These are phyloP conservation scores for Acrocalymma vagum DNA, from an alignment of 2,329 filamentous ascomycete species.

Conservation along the genomic window DNA sequence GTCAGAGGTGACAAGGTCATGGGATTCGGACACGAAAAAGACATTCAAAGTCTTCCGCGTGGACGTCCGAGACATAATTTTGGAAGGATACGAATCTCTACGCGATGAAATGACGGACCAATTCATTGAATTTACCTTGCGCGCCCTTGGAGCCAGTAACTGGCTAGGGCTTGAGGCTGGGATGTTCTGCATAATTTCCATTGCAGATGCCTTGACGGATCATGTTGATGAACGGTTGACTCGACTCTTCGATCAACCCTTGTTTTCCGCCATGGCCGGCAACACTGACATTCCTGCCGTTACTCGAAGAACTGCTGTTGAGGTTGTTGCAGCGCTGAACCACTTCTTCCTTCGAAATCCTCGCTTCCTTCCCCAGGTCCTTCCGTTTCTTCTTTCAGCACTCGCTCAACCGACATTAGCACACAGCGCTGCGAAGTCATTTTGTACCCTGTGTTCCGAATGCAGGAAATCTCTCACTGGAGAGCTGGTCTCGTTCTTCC, in stretches of 20 bases:
- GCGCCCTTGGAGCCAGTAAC: slow-evolving; percentile 48
- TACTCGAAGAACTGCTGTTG: slow-evolving; percentile 73
- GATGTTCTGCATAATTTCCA: slow-evolving; percentile 69
- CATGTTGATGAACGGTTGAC: slow-evolving; percentile 66
- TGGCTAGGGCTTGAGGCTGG: slow-evolving; percentile 63
- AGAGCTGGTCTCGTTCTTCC: slow-evolving; percentile 73
- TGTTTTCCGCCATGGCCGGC: slow-evolving; percentile 59
- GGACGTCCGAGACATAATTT: slow-evolving; percentile 80
- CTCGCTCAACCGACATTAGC: slow-evolving; percentile 70
- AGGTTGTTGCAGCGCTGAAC: slow-evolving; percentile 75
- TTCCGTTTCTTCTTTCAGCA: slow-evolving; percentile 78
- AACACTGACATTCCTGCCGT: slow-evolving; percentile 64
- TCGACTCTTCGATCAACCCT: slow-evolving; percentile 70
- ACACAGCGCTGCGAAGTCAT: slow-evolving; percentile 76
- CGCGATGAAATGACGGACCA: slow-evolving; percentile 56
- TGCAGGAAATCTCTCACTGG: slow-evolving; percentile 74
- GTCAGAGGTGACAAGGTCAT: slow-evolving; percentile 64
- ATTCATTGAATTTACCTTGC: slow-evolving; percentile 55
- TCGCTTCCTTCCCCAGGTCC: slow-evolving; percentile 71
- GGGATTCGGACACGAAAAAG: slow-evolving; percentile 74
- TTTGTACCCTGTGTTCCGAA: slow-evolving; percentile 76
- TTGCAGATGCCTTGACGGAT: slow-evolving; percentile 72
- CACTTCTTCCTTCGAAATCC: slow-evolving; percentile 79
- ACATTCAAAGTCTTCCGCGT: slow-evolving; percentile 77
- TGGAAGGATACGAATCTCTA: slow-evolving; percentile 71